Evolutionary conservation across 352 stramenopile species (phyloP).

Genomic region (Phytophthora kernoviae): DNA sequence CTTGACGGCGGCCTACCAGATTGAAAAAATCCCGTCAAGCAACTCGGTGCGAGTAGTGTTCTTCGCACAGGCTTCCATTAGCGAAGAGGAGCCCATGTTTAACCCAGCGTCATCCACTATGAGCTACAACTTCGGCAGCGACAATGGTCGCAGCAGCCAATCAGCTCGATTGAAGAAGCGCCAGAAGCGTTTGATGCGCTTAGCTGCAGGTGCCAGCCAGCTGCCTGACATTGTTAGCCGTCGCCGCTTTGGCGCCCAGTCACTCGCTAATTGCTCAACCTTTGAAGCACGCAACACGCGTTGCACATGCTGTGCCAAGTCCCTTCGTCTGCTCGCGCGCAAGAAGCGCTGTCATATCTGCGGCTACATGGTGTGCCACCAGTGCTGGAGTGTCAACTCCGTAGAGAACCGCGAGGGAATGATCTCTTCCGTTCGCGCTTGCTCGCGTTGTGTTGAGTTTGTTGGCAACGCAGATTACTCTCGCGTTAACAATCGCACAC

Average conservation of each 20-base stretch:
- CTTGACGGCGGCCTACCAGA: constrained; percentile 36
- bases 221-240: constrained; percentile 57
- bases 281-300: constrained; percentile 54
- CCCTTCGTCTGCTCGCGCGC: constrained; percentile 33
- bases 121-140: constrained; percentile 18
- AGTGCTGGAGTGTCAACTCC: constrained; percentile 43
- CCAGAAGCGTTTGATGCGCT: constrained; percentile 41
- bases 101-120: constrained; percentile 27
- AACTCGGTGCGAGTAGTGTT: constrained; percentile 50
- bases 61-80: constrained; percentile 27
- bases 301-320: constrained; percentile 66
- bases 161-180: constrained; percentile 31
- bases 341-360: constrained; percentile 51
- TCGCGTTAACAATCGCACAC: constrained; percentile 34
- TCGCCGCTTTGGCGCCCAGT: constrained; percentile 60
- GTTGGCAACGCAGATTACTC: constrained; percentile 62
- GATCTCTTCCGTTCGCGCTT: constrained; percentile 50
- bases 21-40: constrained; percentile 40
- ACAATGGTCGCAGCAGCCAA: constrained; percentile 13
- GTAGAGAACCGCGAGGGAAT: constrained; percentile 36
- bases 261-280: constrained; percentile 48
- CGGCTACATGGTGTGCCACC: constrained; percentile 44
- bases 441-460: constrained; percentile 52
- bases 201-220: constrained; percentile 40
- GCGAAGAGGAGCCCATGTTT: constrained; percentile 20